These are phyloP conservation scores for Podaxis sp. DNA, from an alignment of 768 basidiomycete genomes.

Conservation along the genomic window DNA sequence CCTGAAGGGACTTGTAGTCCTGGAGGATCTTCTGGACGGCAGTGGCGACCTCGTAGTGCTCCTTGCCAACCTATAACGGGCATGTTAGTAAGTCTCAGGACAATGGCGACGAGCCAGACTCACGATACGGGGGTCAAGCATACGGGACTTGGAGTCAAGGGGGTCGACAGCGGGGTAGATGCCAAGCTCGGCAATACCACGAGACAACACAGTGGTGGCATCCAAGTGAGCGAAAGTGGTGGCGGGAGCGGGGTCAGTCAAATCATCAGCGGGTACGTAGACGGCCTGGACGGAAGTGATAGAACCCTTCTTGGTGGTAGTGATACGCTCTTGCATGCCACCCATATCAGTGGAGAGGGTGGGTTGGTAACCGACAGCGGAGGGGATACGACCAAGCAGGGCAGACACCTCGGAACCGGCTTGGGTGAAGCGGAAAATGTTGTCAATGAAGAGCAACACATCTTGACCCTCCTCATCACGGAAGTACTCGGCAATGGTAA, in stretches of 20 bases:
- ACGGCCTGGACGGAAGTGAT: conserved; percentile 99
- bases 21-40: conserved; percentile 97
- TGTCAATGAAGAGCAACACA: conserved; percentile 99
- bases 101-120: conserved; percentile 23
- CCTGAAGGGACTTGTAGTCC: conserved; percentile 95
- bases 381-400: conserved; percentile 99
- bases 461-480: conserved; percentile 99
- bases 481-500: conserved; percentile 99
- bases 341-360: conserved; percentile 99
- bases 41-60: conserved; percentile 96
- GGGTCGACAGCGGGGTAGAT: conserved; percentile 99
- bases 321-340: conserved; percentile 99
- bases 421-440: conserved; percentile 99
- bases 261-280: conserved; percentile 99
- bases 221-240: conserved; percentile 99
- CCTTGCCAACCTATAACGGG: conserved; percentile 60
- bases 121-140: conserved; percentile 99
- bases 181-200: conserved; percentile 98
- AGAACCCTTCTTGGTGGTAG: conserved; percentile 99
- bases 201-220: conserved; percentile 98
- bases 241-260: conserved; percentile 99
- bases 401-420: conserved; percentile 99
- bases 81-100: conserved; percentile 2
- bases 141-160: conserved; percentile 98
- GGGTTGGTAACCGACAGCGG: conserved; percentile 99